These are phyloP conservation scores for Euryodendron excelsum DNA, from an alignment of 148 eudicot genomes.

Conservation along the genomic window DNA sequence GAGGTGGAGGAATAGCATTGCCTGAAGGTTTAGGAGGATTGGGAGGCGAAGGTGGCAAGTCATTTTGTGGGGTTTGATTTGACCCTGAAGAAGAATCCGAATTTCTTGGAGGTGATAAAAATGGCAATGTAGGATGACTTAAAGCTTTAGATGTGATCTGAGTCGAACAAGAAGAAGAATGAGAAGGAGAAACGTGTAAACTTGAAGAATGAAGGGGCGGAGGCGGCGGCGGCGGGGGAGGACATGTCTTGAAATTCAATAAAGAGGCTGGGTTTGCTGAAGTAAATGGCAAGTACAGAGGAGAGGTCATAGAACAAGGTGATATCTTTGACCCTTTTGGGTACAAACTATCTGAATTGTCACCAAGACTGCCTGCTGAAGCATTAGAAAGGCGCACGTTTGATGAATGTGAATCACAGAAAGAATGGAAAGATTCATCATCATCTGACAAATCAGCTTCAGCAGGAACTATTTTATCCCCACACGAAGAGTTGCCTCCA, in stretches of 20 bases:
- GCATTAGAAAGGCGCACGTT: slow-evolving; percentile 58
- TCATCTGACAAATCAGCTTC: slow-evolving; percentile 46
- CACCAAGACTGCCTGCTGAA: slow-evolving; percentile 49
- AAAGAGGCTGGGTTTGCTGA: too few relatives aligned
- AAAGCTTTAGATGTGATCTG: slow-evolving; percentile 13
- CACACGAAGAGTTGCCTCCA: too few relatives aligned
- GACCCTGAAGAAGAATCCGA: slow-evolving; percentile 32
- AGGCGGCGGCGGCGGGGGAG: slow-evolving; percentile 36
- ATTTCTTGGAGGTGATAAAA: slow-evolving; percentile 19
- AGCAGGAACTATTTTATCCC: slow-evolving; percentile 9
- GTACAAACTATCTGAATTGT: slow-evolving; percentile 38
- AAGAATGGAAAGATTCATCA: slow-evolving; percentile 80
- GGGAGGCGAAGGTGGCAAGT: slow-evolving; percentile 19
- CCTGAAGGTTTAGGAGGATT: slow-evolving; percentile 21
- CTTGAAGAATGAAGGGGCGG: slow-evolving; percentile 61
- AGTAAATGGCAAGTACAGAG: too few relatives aligned
- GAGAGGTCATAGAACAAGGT: slow-evolving; percentile 9
- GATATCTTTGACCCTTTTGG: slow-evolving; percentile 25
- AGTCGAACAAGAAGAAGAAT: slow-evolving; percentile 23
- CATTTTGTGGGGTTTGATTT: slow-evolving; percentile 18
- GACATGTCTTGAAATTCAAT: too few relatives aligned
- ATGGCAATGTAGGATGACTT: slow-evolving; percentile 17
- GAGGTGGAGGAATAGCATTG: slow-evolving; percentile 65
- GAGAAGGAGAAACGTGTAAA: slow-evolving; percentile 20
- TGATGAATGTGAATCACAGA: slow-evolving; percentile 52